Evolutionary conservation across 1,284 basidiomycete species (phyloP).

Genomic region (Butyriboletus appendiculatus): DNA sequence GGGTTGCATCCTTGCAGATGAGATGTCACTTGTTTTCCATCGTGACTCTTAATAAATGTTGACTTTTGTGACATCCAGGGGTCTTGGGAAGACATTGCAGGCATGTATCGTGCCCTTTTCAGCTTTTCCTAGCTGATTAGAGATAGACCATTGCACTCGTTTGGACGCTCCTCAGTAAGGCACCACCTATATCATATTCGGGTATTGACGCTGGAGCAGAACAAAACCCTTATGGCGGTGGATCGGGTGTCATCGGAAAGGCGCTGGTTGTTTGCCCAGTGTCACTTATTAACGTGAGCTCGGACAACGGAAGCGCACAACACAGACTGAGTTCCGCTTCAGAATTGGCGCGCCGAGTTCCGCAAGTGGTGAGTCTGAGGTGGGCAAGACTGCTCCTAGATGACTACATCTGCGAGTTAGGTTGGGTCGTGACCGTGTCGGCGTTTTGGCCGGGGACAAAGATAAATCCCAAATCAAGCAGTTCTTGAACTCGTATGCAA

Average conservation of each 20-base stretch:
- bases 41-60: slow-evolving; percentile 4
- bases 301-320: not conserved
- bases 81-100: slow-evolving; percentile 92
- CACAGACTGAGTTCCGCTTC: slow-evolving; percentile 4
- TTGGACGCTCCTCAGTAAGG: slow-evolving; percentile 85
- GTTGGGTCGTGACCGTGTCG: slow-evolving; percentile 81
- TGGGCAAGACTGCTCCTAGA: not conserved
- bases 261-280: slow-evolving; percentile 95
- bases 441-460: slow-evolving; percentile 81
- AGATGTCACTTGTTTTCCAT: slow-evolving; percentile 62
- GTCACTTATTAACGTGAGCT: slow-evolving; percentile 77
- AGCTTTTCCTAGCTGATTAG: slow-evolving; percentile 3
- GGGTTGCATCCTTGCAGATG: slow-evolving; percentile 96
- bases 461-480: slow-evolving; percentile 69
- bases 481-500: slow-evolving; percentile 70
- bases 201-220: slow-evolving; percentile 44
- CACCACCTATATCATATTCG: not conserved
- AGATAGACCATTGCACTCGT: slow-evolving; percentile 81
- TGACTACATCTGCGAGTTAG: slow-evolving; percentile 30
- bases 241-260: slow-evolving; percentile 64
- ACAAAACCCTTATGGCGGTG: slow-evolving; percentile 80
- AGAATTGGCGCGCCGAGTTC: slow-evolving; percentile 98
- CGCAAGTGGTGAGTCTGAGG: slow-evolving; percentile 73
- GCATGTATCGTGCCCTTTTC: slow-evolving; percentile 32
- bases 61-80: slow-evolving; percentile 53